A percentile compares a stretch with the other conserved stretches of the same genome.
phyloP scores from a whole-genome alignment of 345 rosid genomes.

The Citrus australasica region DNA sequence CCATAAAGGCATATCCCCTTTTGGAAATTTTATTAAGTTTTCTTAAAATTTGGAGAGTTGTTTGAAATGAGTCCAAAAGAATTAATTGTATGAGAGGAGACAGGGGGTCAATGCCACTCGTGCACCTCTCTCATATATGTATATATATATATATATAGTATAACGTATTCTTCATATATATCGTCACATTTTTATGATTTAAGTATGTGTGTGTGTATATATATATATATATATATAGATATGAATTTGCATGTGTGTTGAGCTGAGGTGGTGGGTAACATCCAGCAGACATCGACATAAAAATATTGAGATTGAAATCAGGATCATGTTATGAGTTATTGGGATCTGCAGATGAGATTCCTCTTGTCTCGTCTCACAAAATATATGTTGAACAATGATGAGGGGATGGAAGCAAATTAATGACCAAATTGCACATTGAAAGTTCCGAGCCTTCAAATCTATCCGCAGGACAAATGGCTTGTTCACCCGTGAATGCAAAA shows the following conservation, averaged over 20 bases:
- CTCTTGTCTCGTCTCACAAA: constrained; percentile 6
- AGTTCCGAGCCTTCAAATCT: neutral
- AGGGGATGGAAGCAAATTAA: neutral
- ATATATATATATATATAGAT: too few species aligned
- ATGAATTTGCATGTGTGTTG: neutral
- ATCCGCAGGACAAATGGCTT: constrained; percentile 22
- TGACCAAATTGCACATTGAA: neutral
- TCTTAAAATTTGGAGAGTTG: neutral
- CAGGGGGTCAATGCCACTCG: neutral
- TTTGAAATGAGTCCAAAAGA: neutral
- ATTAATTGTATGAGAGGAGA: neutral
- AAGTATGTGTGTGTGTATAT: too few species aligned
- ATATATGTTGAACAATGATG: constrained; percentile 5
- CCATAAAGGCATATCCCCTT: neutral
- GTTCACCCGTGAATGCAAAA: neutral
- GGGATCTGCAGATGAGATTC: constrained; percentile 12
- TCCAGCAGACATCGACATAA: neutral
- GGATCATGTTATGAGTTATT: neutral
- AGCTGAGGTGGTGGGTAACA: constrained; percentile 6
- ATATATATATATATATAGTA: neutral
- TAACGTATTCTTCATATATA: neutral
- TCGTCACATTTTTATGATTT: too few species aligned
- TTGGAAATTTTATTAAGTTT: neutral
- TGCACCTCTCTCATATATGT: neutral
- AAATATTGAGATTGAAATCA: constrained; percentile 4